Conservation (phyloP, 2,329 filamentous ascomycete species). For the Drechslera avenae region DNA sequence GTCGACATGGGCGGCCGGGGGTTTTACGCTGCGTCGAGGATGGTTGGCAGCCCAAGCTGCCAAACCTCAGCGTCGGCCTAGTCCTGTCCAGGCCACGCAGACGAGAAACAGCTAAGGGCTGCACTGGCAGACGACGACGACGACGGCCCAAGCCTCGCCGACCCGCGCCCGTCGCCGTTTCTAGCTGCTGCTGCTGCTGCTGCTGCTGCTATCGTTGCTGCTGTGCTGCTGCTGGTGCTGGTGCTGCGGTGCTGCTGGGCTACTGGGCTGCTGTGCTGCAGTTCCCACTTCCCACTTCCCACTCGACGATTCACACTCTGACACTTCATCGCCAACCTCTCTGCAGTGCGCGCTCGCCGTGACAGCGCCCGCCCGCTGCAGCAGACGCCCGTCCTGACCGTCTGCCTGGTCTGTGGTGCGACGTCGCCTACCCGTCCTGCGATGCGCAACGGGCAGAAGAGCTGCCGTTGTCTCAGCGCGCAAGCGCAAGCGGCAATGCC, state of each 20-base stretch:
- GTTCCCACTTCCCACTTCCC: too few relatives aligned
- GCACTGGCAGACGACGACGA: background rate
- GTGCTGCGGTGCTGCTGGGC: too few relatives aligned
- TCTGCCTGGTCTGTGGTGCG: background rate
- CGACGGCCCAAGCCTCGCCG: slow-evolving; percentile 6
- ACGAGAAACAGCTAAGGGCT: slow-evolving; percentile 5
- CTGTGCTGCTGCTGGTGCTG: slow-evolving; percentile 7
- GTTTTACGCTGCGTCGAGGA: slow-evolving; percentile 27
- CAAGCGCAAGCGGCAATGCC: slow-evolving; percentile 14
- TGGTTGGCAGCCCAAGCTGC: slow-evolving; percentile 7
- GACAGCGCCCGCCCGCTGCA: background rate
- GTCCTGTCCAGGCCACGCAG: slow-evolving; percentile 22
- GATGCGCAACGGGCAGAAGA: slow-evolving; percentile 2
- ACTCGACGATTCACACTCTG: too few relatives aligned
- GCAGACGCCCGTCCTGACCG: background rate
- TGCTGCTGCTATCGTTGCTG: background rate
- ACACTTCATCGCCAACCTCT: too few relatives aligned
- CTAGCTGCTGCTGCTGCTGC: slow-evolving; percentile 2
- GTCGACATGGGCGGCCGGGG: slow-evolving; percentile 22
- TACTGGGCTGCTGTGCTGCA: background rate
- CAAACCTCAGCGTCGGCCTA: slow-evolving; percentile 22
- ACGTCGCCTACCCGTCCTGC: background rate
- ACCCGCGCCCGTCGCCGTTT: slow-evolving; percentile 13
- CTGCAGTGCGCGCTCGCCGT: too few relatives aligned
- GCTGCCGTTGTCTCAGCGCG: slow-evolving; percentile 9